phyloP scores from a whole-genome alignment of 1,284 basidiomycete genomes.

The Pterula multifida region DNA sequence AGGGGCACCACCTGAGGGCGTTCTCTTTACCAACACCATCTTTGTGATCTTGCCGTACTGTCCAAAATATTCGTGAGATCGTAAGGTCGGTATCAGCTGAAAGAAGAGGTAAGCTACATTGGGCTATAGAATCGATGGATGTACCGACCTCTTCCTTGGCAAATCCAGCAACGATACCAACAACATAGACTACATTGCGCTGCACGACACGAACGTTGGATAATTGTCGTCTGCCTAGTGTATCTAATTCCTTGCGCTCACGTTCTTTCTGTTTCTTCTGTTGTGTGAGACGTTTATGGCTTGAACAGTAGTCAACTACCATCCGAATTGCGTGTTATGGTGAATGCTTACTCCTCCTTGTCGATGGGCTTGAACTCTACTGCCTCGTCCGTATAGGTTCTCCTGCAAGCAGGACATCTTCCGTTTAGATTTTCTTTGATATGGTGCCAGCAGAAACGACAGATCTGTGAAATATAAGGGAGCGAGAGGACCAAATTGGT shows the following conservation, averaged over 20 bases:
- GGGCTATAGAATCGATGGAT: constrained; percentile 9
- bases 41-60: constrained; percentile 98
- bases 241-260: constrained; percentile 91
- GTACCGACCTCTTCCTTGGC: constrained; percentile 86
- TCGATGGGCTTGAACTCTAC: constrained; percentile 96
- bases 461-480: constrained; percentile 55
- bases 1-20: constrained; percentile 60
- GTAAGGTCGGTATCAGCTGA: constrained; percentile 86
- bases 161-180: constrained; percentile 82
- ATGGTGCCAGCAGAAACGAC: constrained; percentile 99
- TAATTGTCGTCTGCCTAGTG: constrained; percentile 77
- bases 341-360: constrained; percentile 77
- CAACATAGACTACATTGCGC: constrained; percentile 93
- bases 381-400: constrained; percentile 86
- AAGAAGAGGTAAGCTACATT: constrained; percentile 8
- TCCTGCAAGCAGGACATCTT: constrained; percentile 92
- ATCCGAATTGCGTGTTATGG: constrained; percentile 4
- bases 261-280: constrained; percentile 95
- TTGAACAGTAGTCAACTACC: constrained; percentile 21
- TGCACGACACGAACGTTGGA: constrained; percentile 95
- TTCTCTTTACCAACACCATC: constrained; percentile 86
- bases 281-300: constrained; percentile 90
- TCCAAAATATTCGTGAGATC: constrained; percentile 95
- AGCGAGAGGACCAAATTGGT: constrained; percentile 11
- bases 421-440: constrained; percentile 95